These are phyloP conservation scores for Cladosporium sp. DNA, from an alignment of 2,329 filamentous ascomycete species.

Conservation along the genomic window DNA sequence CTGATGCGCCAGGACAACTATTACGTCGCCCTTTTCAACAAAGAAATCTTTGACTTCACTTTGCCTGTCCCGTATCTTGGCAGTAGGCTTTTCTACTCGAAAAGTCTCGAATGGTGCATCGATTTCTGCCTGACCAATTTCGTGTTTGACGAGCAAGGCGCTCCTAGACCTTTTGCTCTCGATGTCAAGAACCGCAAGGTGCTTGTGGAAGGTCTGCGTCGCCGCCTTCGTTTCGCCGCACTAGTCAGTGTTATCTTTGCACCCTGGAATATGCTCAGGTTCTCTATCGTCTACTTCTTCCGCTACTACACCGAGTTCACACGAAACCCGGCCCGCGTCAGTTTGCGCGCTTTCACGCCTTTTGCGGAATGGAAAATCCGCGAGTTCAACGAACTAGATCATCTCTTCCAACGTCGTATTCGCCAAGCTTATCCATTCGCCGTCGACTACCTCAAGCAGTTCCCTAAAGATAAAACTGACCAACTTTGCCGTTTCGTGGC, in stretches of 20 bases:
- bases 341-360: slow-evolving; percentile 87
- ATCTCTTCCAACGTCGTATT: slow-evolving; percentile 84
- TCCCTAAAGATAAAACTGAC: slow-evolving; percentile 91
- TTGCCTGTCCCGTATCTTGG: slow-evolving; percentile 82
- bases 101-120: slow-evolving; percentile 88
- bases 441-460: slow-evolving; percentile 89
- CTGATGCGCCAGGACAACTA: slow-evolving; percentile 98
- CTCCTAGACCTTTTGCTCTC: slow-evolving; percentile 83
- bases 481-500: slow-evolving; percentile 81
- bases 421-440: slow-evolving; percentile 96
- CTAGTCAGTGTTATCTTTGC: slow-evolving; percentile 84
- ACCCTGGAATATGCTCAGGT: slow-evolving; percentile 83
- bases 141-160: slow-evolving; percentile 86
- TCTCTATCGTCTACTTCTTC: slow-evolving; percentile 87
- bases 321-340: slow-evolving; percentile 84
- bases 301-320: slow-evolving; percentile 97
- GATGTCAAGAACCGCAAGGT: slow-evolving; percentile 78
- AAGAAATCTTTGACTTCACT: slow-evolving; percentile 86
- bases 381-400: slow-evolving; percentile 94
- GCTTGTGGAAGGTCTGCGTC: slow-evolving; percentile 75
- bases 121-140: slow-evolving; percentile 90
- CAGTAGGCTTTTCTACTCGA: slow-evolving; percentile 80
- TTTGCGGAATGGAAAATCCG: slow-evolving; percentile 97
- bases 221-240: slow-evolving; percentile 79
- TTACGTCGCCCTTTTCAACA: slow-evolving; percentile 94